Conservation (phyloP, 2,329 filamentous ascomycete species). For the Fusarium xylarioides region DNA sequence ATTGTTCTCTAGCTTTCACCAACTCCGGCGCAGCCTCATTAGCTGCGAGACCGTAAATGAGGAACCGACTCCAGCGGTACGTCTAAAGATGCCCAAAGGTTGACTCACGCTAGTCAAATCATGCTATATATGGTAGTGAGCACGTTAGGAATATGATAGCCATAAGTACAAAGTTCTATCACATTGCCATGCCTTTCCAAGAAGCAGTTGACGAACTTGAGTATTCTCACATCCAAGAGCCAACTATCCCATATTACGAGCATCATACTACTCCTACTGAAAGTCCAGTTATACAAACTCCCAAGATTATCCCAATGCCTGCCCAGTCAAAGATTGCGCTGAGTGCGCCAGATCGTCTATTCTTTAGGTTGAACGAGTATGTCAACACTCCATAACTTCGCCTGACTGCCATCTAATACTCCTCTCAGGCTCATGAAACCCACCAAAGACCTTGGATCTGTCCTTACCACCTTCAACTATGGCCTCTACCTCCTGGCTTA, state of each 20-base stretch:
- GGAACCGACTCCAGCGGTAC: background rate
- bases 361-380: background rate
- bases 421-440: background rate
- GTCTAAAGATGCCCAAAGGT: background rate
- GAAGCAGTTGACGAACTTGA: background rate
- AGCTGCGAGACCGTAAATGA: background rate
- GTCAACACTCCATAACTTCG: background rate
- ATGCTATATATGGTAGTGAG: background rate
- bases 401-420: background rate
- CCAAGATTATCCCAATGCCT: background rate
- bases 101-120: accelerated
- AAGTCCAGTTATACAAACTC: background rate
- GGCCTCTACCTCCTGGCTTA: background rate
- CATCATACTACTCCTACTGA: background rate
- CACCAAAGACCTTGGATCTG: background rate
- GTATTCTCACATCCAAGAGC: background rate
- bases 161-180: background rate
- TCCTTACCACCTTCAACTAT: background rate
- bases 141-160: accelerated
- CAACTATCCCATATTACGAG: background rate
- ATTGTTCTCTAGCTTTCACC: background rate
- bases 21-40: background rate
- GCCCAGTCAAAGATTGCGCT: background rate
- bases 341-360: background rate
- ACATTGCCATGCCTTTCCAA: background rate